Percentiles rank a stretch among this genome's conserved stretches.
phyloP scores from a whole-genome alignment of 495 filamentous ascomycete genomes.

The Neurospora tetraspora region DNA sequence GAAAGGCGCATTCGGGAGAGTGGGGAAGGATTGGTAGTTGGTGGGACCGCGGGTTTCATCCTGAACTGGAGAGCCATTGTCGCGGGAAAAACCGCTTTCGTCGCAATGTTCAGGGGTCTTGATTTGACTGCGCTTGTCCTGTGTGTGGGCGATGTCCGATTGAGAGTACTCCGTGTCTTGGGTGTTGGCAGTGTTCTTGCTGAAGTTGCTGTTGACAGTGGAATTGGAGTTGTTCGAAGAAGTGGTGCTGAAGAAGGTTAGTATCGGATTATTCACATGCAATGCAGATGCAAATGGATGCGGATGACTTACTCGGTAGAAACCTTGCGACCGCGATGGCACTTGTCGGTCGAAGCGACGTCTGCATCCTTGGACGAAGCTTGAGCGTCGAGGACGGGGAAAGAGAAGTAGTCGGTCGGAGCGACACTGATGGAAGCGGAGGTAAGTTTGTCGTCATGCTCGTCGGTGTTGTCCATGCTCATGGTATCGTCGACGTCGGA shows the following conservation, averaged over 20 bases:
- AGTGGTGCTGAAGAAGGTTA: not conserved
- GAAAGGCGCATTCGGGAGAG: not conserved
- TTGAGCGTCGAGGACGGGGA: not conserved
- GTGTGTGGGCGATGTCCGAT: not conserved
- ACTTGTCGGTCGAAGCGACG: not conserved
- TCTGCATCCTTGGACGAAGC: not conserved
- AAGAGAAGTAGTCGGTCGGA: not conserved
- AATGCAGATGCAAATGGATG: not conserved
- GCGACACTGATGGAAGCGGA: accelerated
- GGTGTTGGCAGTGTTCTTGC: not conserved
- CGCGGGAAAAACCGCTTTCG: not conserved
- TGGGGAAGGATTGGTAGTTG: not conserved
- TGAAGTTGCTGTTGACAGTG: not conserved
- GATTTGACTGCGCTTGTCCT: not conserved
- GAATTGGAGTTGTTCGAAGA: not conserved
- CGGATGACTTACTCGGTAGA: not conserved
- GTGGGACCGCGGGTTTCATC: not conserved
- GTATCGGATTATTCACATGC: not conserved
- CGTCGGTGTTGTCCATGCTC: not conserved
- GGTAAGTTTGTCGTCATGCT: not conserved
- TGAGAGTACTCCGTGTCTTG: not conserved
- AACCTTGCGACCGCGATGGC: not conserved
- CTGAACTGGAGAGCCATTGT: accelerated
- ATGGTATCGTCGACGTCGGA: not conserved
- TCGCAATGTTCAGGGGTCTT: not conserved